A percentile compares a stretch with the other conserved stretches of the same genome.
These are phyloP conservation scores for Pseudofabraea citricarpa DNA, from an alignment of 2,329 filamentous ascomycete species.

Conservation along the genomic window DNA sequence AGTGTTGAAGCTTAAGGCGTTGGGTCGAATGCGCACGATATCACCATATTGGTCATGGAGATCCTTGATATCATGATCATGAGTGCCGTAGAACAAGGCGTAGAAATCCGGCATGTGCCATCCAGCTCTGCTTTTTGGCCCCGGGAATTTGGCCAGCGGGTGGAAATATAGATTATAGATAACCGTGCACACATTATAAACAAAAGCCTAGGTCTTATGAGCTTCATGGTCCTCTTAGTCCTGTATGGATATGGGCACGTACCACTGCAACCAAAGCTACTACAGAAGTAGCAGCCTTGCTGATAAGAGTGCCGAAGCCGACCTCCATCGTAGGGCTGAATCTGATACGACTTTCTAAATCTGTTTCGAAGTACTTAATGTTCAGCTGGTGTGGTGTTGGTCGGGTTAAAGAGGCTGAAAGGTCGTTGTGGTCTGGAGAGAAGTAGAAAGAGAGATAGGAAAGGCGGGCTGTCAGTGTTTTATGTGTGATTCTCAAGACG, in stretches of 20 bases:
- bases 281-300: background rate
- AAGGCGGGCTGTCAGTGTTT: too few relatives aligned
- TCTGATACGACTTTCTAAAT: background rate
- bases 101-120: background rate
- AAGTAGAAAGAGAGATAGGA: too few relatives aligned
- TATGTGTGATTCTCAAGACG: too few relatives aligned
- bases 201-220: background rate
- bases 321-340: background rate
- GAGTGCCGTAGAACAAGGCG: background rate
- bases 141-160: constrained; percentile 6
- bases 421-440: too few relatives aligned
- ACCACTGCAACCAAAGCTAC: background rate
- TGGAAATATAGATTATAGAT: constrained; percentile 8
- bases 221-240: background rate
- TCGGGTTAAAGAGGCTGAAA: too few relatives aligned
- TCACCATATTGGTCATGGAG: constrained; percentile 8
- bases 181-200: background rate
- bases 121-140: background rate
- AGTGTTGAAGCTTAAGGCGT: constrained; percentile 3
- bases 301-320: background rate
- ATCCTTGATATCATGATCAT: background rate
- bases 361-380: too few relatives aligned
- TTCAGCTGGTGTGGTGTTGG: too few relatives aligned
- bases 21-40: constrained; percentile 7
- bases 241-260: background rate